phyloP scores from a whole-genome alignment of 768 basidiomycete species.

The Cyathus striatus region DNA sequence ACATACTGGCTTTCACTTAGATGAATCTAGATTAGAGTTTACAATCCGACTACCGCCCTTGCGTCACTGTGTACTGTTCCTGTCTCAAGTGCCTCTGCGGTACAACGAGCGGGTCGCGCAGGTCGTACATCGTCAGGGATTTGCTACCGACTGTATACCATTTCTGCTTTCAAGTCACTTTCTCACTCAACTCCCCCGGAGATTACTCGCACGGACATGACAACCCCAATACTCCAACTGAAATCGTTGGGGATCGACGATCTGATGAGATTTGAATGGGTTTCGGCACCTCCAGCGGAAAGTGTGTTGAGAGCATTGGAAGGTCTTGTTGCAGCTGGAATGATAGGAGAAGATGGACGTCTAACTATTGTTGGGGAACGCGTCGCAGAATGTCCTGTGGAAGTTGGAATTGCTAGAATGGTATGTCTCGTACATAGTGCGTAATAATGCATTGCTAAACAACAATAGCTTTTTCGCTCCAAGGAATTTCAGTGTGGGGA shows the following conservation, averaged over 20 bases:
- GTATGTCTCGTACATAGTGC: constrained; percentile 35
- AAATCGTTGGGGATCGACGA: constrained; percentile 95
- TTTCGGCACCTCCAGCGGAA: constrained; percentile 82
- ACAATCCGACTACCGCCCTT: constrained; percentile 81
- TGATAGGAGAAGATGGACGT: constrained; percentile 78
- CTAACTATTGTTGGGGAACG: constrained; percentile 74
- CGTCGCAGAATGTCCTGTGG: constrained; percentile 92
- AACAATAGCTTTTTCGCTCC: constrained; percentile 73
- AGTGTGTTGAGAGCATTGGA: constrained; percentile 84
- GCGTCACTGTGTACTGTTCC: constrained; percentile 82
- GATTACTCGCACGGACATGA: constrained; percentile 86
- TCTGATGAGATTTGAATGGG: constrained; percentile 94
- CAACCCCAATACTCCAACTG: constrained; percentile 86
- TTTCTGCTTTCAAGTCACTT: constrained; percentile 53
- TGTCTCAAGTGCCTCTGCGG: constrained; percentile 83
- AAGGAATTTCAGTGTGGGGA: constrained; percentile 87
- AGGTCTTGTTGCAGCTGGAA: constrained; percentile 71
- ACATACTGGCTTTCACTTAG: background rate
- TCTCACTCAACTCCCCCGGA: constrained; percentile 78
- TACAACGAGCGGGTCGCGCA: constrained; percentile 90
- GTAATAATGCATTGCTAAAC: background rate
- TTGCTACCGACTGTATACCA: constrained; percentile 88
- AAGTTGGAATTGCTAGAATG: constrained; percentile 92
- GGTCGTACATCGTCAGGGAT: constrained; percentile 90
- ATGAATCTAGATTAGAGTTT: constrained; percentile 69